phyloP scores from a whole-genome alignment of 1,139 yeast species.

The Candida gigantensis region DNA sequence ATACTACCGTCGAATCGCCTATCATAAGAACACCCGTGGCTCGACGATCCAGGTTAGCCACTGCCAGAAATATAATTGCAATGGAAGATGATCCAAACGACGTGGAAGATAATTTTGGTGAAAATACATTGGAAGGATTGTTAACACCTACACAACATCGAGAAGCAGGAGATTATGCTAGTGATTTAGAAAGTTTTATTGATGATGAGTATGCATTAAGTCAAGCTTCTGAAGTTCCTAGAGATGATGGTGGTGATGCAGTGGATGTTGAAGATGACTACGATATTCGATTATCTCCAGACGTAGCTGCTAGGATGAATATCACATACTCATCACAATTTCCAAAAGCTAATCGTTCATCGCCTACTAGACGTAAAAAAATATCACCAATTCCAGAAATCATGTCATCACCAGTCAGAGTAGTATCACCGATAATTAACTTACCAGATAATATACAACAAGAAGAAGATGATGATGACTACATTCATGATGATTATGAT shows the following conservation, averaged over 20 bases:
- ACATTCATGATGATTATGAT: too few relatives aligned
- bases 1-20: slow-evolving; percentile 3
- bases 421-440: background rate
- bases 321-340: too few relatives aligned
- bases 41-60: slow-evolving; percentile 8
- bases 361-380: too few relatives aligned
- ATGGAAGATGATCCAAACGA: slow-evolving; percentile 16
- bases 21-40: slow-evolving; percentile 9
- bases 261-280: slow-evolving; percentile 16
- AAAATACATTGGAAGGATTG: slow-evolving; percentile 39
- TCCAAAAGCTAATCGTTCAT: too few relatives aligned
- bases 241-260: slow-evolving; percentile 22
- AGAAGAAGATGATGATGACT: too few relatives aligned
- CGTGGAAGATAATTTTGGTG: slow-evolving; percentile 45
- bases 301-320: too few relatives aligned
- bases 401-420: slow-evolving; percentile 13
- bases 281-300: slow-evolving; percentile 23
- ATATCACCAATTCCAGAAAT: slow-evolving; percentile 3
- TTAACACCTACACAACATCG: slow-evolving; percentile 40
- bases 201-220: too few relatives aligned
- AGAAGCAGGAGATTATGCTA: slow-evolving; percentile 22
- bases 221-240: too few relatives aligned
- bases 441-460: too few relatives aligned
- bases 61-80: slow-evolving; percentile 16
- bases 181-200: slow-evolving; percentile 39